phyloP scores from a whole-genome alignment of 2,329 filamentous ascomycete genomes.

The Paramyrothecium sp. region DNA sequence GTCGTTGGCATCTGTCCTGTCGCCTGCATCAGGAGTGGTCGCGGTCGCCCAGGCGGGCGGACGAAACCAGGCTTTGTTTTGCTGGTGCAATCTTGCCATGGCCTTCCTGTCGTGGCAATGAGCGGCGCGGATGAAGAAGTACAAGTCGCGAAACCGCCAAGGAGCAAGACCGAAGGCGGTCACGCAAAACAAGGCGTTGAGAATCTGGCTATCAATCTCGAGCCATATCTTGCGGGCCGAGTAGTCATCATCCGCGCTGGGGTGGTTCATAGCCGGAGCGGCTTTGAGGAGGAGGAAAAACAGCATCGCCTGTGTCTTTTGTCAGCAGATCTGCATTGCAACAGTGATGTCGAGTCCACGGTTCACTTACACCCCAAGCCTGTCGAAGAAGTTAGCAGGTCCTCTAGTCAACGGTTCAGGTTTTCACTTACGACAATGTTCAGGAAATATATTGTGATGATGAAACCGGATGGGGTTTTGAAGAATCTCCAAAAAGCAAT shows the following conservation, averaged over 20 bases:
- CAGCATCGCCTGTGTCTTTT: conserved; percentile 20
- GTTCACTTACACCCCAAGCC: conserved; percentile 19
- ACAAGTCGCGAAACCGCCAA: conserved; percentile 79
- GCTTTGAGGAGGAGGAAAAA: conserved; percentile 25
- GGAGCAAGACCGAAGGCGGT: conserved; percentile 79
- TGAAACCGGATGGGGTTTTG: conserved; percentile 20
- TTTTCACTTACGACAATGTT: conserved; percentile 23
- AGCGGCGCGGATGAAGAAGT: conserved; percentile 40
- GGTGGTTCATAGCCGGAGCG: conserved; percentile 7
- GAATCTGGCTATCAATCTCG: conserved; percentile 76
- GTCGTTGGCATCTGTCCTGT: neutral
- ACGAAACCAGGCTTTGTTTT: conserved; percentile 24
- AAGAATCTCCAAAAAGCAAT: conserved; percentile 27
- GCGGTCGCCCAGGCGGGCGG: conserved; percentile 18
- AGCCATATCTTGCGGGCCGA: conserved; percentile 77
- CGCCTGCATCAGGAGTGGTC: too few species aligned
- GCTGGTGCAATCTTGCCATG: conserved; percentile 17
- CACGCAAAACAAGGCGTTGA: conserved; percentile 80
- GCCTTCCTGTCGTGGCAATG: conserved; percentile 13
- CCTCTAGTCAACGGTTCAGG: neutral
- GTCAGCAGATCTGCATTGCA: neutral
- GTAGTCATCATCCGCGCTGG: conserved; percentile 62
- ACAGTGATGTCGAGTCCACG: too few species aligned
- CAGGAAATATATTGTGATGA: conserved; percentile 25
- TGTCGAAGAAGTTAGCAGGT: neutral